Conservation (phyloP, 805 yeast species). For the Myxozyma melibiosi region DNA sequence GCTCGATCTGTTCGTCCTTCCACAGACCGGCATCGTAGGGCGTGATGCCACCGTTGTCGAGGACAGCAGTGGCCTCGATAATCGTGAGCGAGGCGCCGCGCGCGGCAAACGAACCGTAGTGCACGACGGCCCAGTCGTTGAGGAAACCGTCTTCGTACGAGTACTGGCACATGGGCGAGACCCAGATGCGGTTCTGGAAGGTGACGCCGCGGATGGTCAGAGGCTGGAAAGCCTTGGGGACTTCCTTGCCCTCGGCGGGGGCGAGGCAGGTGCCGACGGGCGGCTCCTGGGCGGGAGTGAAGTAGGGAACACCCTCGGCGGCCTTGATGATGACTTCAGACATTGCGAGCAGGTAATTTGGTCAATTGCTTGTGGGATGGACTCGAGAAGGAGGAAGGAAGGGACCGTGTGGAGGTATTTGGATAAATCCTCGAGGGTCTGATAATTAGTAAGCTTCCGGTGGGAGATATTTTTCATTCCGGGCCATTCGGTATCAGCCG, state of each 20-base stretch:
- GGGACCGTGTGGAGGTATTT: neutral
- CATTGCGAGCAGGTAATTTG: neutral
- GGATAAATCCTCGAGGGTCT: too few relatives aligned
- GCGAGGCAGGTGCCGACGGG: slow-evolving; percentile 44
- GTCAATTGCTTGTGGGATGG: neutral
- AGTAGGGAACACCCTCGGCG: slow-evolving; percentile 29
- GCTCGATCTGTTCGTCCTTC: slow-evolving; percentile 52
- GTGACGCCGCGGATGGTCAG: slow-evolving; percentile 46
- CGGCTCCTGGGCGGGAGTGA: slow-evolving; percentile 43
- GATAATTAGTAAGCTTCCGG: too few relatives aligned
- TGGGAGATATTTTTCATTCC: too few relatives aligned
- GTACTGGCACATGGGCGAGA: slow-evolving; percentile 48
- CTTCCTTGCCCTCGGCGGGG: slow-evolving; percentile 31
- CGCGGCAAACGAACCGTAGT: slow-evolving; percentile 52
- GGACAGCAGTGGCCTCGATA: slow-evolving; percentile 51
- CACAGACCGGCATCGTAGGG: slow-evolving; percentile 55
- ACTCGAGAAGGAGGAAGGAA: neutral
- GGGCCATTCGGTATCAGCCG: too few relatives aligned
- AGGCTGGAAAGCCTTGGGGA: slow-evolving; percentile 51
- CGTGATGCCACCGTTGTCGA: slow-evolving; percentile 48
- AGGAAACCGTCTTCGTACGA: slow-evolving; percentile 49
- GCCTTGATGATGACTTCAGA: slow-evolving; percentile 1
- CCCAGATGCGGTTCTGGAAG: slow-evolving; percentile 54
- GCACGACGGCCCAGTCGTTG: slow-evolving; percentile 53
- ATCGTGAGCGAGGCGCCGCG: slow-evolving; percentile 56